Evolutionary conservation across 768 basidiomycete species (phyloP).

Genomic region (Coprinopsis strossmayeri): DNA sequence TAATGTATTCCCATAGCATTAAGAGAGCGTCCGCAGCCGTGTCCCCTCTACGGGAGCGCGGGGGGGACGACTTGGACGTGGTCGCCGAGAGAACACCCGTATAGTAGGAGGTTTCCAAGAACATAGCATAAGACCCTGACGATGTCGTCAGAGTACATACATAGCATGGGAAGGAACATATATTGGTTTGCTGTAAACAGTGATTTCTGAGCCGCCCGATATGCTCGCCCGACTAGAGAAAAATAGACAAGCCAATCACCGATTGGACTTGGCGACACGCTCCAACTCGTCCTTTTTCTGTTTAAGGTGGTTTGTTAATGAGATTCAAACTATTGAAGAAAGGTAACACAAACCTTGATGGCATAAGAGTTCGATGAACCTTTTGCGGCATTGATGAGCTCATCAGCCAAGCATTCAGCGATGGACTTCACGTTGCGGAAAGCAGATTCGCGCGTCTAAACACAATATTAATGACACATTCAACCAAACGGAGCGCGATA

Average conservation of each 20-base stretch:
- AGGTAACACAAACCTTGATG: constrained; percentile 69
- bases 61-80: too few relatives aligned
- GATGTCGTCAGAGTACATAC: constrained; percentile 1
- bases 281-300: constrained; percentile 99
- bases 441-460: constrained; percentile 94
- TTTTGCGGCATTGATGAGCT: constrained; percentile 99
- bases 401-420: constrained; percentile 97
- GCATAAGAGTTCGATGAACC: constrained; percentile 99
- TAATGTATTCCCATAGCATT: too few relatives aligned
- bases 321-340: background rate
- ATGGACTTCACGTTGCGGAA: constrained; percentile 99
- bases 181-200: constrained; percentile 4
- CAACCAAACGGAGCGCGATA: background rate
- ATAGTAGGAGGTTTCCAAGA: background rate
- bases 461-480: constrained; percentile 1
- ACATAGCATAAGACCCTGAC: background rate
- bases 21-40: too few relatives aligned
- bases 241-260: constrained; percentile 51
- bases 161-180: constrained; percentile 5
- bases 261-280: constrained; percentile 99
- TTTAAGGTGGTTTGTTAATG: constrained; percentile 10
- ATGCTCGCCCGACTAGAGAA: constrained; percentile 21
- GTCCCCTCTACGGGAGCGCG: too few relatives aligned
- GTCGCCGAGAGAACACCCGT: background rate
- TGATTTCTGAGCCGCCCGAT: constrained; percentile 11